Conservation (phyloP, 2,329 filamentous ascomycete genomes). For the Ilyonectria mors-panacis region DNA sequence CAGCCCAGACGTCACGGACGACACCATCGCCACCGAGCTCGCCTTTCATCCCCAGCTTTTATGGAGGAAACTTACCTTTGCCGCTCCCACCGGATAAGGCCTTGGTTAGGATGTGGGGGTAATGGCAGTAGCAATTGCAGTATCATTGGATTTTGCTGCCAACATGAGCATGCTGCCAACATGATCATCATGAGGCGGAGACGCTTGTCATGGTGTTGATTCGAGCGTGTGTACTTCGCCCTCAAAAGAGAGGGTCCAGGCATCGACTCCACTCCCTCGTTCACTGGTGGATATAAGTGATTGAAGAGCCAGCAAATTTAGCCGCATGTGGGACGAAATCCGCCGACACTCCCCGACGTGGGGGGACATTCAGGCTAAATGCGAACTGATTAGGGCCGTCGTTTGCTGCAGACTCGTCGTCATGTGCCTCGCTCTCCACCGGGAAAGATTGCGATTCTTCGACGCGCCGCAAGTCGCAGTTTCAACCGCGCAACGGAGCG, state of each 20-base stretch:
- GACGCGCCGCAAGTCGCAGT: background rate
- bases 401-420: slow-evolving; percentile 1
- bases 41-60: slow-evolving; percentile 1
- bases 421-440: background rate
- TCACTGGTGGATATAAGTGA: slow-evolving; percentile 24
- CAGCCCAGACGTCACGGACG: slow-evolving; percentile 21
- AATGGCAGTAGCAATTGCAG: background rate
- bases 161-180: background rate
- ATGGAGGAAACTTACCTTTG: background rate
- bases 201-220: slow-evolving; percentile 13
- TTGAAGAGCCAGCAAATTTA: slow-evolving; percentile 36
- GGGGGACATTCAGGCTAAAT: slow-evolving; percentile 45
- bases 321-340: slow-evolving; percentile 43
- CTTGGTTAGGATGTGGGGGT: background rate
- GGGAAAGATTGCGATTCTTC: background rate
- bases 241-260: background rate
- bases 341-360: slow-evolving; percentile 36
- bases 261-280: slow-evolving; percentile 10
- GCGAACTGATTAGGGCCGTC: slow-evolving; percentile 4
- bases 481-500: background rate
- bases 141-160: background rate
- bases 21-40: slow-evolving; percentile 2
- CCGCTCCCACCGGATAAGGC: no score
- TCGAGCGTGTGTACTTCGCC: background rate
- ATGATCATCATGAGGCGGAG: background rate